phyloP scores from a whole-genome alignment of 164 flowering plant genomes.

The Kingdonia uniflora region DNA sequence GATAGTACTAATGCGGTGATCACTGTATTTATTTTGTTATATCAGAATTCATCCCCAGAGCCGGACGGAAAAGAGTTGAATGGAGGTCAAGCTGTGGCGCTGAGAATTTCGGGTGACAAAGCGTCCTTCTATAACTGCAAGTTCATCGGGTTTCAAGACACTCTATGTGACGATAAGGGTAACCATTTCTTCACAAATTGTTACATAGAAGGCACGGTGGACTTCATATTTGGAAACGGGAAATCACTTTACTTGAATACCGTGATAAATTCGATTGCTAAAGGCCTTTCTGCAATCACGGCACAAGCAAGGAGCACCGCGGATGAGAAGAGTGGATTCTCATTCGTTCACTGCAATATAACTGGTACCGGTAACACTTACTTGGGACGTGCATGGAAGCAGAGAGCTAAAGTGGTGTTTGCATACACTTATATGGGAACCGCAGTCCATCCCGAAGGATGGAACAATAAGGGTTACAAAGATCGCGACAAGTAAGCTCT shows the following conservation, averaged over 20 bases:
- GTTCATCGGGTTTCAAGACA: not conserved
- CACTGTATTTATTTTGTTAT: not conserved
- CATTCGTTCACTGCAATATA: constrained; percentile 28
- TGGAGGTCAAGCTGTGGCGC: constrained; percentile 26
- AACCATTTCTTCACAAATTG: not conserved
- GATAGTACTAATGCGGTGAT: no score
- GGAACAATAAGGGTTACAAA: constrained; percentile 19
- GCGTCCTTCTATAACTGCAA: not conserved
- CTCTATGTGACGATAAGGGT: not conserved
- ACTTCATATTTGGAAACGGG: not conserved
- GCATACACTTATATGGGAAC: constrained; percentile 30
- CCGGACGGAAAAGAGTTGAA: constrained; percentile 33
- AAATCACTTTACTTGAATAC: not conserved
- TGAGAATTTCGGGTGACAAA: not conserved
- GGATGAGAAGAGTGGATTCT: constrained; percentile 28
- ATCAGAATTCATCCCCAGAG: constrained; percentile 63
- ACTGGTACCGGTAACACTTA: constrained; percentile 22
- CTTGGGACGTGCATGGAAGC: constrained; percentile 40
- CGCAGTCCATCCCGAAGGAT: constrained; percentile 24
- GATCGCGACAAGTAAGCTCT: constrained; percentile 20
- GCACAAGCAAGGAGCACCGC: constrained; percentile 28
- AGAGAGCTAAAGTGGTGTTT: constrained; percentile 32
- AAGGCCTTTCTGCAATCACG: constrained; percentile 23
- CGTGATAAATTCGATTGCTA: constrained; percentile 19
- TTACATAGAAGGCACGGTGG: not conserved